A percentile compares a stretch with the other conserved stretches of the same genome.
These are phyloP conservation scores for Mesostigma viride DNA, from an alignment of 139 green algal genomes.

Conservation along the genomic window DNA sequence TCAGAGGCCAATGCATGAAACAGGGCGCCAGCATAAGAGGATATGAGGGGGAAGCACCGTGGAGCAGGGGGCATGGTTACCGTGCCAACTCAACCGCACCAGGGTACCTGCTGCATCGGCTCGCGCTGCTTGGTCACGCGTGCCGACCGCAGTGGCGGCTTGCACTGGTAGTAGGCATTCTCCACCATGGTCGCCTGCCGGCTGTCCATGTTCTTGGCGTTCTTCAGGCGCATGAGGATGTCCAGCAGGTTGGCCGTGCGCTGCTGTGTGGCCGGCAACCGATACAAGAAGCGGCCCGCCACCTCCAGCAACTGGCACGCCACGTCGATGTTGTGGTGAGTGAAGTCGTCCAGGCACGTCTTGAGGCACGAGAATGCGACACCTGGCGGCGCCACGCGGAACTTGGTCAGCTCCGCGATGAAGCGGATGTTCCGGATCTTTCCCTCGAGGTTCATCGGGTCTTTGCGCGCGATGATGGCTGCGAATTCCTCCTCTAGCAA, in stretches of 20 bases:
- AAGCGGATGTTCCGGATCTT: conserved; percentile 60
- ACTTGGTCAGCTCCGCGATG: conserved; percentile 83
- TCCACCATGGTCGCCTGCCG: conserved; percentile 69
- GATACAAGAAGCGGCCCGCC: conserved; percentile 66
- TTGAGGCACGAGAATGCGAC: conserved; percentile 38
- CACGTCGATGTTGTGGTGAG: conserved; percentile 70
- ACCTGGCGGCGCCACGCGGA: conserved; percentile 41
- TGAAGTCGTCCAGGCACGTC: conserved; percentile 75
- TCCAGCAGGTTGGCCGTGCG: conserved; percentile 42
- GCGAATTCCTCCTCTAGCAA: conserved; percentile 66
- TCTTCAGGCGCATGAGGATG: conserved; percentile 56
- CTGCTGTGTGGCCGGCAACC: conserved; percentile 28
- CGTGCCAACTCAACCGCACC: neutral
- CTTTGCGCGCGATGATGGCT: conserved; percentile 48
- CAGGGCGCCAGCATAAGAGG: too few relatives aligned
- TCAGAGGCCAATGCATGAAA: too few relatives aligned
- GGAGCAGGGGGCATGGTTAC: neutral
- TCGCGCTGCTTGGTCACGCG: conserved; percentile 34
- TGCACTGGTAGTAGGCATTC: conserved; percentile 57
- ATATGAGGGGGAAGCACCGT: too few relatives aligned
- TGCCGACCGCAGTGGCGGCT: conserved; percentile 28
- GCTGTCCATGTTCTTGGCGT: conserved; percentile 67
- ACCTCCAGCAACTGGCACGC: conserved; percentile 73
- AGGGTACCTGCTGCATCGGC: conserved; percentile 47
- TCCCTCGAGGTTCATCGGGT: conserved; percentile 53